Percentiles rank a stretch among this genome's conserved stretches.
Conservation (phyloP, 345 rosid species). For the Pistacia atlantica region DNA sequence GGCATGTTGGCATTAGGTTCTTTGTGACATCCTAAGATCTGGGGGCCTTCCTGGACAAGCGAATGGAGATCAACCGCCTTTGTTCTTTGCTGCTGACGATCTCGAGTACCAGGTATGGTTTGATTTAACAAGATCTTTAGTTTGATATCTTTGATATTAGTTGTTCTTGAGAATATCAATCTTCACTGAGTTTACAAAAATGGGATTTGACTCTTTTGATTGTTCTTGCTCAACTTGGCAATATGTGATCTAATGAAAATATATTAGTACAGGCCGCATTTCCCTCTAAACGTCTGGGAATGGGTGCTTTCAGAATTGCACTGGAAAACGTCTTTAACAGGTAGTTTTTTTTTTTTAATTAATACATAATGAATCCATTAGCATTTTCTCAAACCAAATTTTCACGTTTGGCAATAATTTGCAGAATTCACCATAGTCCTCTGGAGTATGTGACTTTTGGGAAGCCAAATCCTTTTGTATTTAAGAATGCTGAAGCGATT, state of each 20-base stretch:
- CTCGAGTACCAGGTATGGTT: conserved; percentile 48
- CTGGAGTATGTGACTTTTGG: conserved; percentile 41
- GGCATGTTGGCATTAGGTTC: conserved; percentile 30
- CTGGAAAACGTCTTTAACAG: conserved; percentile 48
- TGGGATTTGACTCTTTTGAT: background rate
- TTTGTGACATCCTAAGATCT: conserved; percentile 48
- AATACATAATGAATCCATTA: background rate
- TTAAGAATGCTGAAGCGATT: conserved; percentile 42
- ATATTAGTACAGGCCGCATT: conserved; percentile 41
- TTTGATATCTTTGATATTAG: background rate
- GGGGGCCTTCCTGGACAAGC: conserved; percentile 41
- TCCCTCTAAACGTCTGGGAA: conserved; percentile 44
- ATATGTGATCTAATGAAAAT: background rate
- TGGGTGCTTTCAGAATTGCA: conserved; percentile 57
- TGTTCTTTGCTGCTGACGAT: conserved; percentile 56
- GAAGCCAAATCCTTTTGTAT: conserved; percentile 52
- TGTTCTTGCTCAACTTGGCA: background rate
- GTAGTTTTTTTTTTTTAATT: conserved; percentile 11
- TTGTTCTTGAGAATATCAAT: background rate
- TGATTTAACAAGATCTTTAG: background rate
- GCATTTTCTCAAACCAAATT: background rate
- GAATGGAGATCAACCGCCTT: conserved; percentile 37
- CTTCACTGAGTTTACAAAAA: background rate
- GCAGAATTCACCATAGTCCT: conserved; percentile 37
- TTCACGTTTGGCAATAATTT: conserved; percentile 11